Evolutionary conservation across 2,329 filamentous ascomycete species (phyloP).

Genomic region (Calcarisporium arbuscula): DNA sequence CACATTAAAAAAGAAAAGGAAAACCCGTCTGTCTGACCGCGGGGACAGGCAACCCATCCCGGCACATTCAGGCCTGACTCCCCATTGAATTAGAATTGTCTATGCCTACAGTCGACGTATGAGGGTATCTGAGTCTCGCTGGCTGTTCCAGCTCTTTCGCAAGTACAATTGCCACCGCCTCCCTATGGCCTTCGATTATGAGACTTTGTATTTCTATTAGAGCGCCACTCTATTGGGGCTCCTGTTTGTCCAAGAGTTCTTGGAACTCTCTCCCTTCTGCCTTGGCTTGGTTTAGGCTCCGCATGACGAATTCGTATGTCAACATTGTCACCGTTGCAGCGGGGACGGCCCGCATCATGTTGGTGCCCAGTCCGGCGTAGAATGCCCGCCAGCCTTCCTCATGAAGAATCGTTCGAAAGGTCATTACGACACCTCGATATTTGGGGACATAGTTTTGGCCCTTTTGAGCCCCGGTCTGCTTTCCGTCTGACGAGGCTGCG

Average conservation of each 20-base stretch:
- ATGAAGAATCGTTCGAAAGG: constrained; percentile 73
- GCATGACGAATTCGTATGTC: constrained; percentile 79
- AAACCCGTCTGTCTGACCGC: constrained; percentile 11
- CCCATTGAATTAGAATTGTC: constrained; percentile 22
- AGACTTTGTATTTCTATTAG: no score
- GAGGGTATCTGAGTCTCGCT: constrained; percentile 28
- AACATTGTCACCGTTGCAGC: constrained; percentile 96
- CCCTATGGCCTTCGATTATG: no score
- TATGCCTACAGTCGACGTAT: constrained; percentile 27
- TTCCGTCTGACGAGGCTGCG: constrained; percentile 23
- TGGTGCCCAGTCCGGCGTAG: constrained; percentile 94
- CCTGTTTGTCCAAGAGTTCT: no score
- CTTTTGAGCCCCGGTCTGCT: constrained; percentile 15
- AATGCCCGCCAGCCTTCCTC: constrained; percentile 97
- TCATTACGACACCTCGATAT: constrained; percentile 76
- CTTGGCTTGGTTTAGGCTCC: constrained; percentile 39
- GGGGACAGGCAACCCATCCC: constrained; percentile 13
- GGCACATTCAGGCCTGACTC: constrained; percentile 10
- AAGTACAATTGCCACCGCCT: no score
- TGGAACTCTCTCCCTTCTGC: no score
- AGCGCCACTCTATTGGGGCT: no score
- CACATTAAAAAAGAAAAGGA: constrained; percentile 10
- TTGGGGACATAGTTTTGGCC: constrained; percentile 56
- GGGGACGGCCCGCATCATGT: constrained; percentile 92
- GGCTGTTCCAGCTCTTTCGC: no score